Conservation (phyloP, 1,284 basidiomycete species). For the Abortiporus biennis region DNA sequence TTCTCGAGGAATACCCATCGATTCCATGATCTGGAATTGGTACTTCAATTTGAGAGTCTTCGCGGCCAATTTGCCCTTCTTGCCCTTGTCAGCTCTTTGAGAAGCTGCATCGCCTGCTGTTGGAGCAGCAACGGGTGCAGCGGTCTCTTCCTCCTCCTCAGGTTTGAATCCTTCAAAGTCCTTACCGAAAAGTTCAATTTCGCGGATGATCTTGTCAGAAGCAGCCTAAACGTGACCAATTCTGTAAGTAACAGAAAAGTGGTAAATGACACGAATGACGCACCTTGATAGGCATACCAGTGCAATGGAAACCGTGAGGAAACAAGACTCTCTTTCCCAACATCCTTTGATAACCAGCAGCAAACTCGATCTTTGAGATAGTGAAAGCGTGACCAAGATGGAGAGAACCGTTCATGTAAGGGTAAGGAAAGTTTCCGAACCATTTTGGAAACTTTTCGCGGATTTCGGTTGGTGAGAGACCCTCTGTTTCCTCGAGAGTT, state of each 20-base stretch:
- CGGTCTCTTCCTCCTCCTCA: constrained; percentile 43
- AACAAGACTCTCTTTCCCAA: constrained; percentile 93
- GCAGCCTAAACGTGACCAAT: constrained; percentile 57
- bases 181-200: constrained; percentile 93
- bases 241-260: not conserved
- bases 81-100: constrained; percentile 70
- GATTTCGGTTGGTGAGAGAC: constrained; percentile 59
- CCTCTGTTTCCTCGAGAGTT: constrained; percentile 53
- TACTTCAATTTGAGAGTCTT: constrained; percentile 94
- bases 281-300: constrained; percentile 98
- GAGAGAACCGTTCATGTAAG: constrained; percentile 98
- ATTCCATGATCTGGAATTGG: constrained; percentile 99
- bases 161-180: constrained; percentile 77
- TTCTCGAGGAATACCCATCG: constrained; percentile 79
- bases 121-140: constrained; percentile 29
- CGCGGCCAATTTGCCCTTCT: constrained; percentile 93
- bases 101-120: constrained; percentile 28
- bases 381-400: constrained; percentile 99
- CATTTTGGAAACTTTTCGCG: constrained; percentile 85
- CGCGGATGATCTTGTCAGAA: constrained; percentile 94
- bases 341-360: constrained; percentile 94
- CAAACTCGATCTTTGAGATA: constrained; percentile 98
- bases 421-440: constrained; percentile 94
- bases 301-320: constrained; percentile 95
- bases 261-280: constrained; percentile 21